Evolutionary conservation across 345 rosid genomes (phyloP).

Genomic region (Ceriops zippeliana): DNA sequence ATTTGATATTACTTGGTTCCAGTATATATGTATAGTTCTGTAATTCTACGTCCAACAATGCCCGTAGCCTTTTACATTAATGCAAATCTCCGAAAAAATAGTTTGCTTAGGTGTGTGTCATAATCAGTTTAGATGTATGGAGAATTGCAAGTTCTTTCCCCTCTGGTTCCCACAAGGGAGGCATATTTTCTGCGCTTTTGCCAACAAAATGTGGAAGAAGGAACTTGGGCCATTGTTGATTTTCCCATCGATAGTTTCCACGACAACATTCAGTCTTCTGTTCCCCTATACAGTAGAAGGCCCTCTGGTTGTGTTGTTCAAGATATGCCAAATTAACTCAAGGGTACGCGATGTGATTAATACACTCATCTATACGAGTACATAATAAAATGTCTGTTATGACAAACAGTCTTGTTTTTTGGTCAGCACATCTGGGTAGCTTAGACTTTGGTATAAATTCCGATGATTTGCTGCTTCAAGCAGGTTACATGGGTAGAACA

Average conservation of each 20-base stretch:
- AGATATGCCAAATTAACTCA: constrained; percentile 96
- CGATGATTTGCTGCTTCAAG: neutral
- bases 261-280: constrained; percentile 39
- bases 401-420: no score
- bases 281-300: constrained; percentile 56
- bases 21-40: no score
- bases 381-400: no score
- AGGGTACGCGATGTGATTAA: constrained; percentile 34
- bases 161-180: constrained; percentile 78
- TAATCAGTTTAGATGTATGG: constrained; percentile 67
- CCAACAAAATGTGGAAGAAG: constrained; percentile 63
- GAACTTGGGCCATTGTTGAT: constrained; percentile 80
- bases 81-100: no score
- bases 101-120: neutral
- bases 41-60: no score
- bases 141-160: constrained; percentile 78
- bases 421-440: no score
- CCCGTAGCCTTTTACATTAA: no score
- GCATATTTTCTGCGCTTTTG: constrained; percentile 77
- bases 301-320: constrained; percentile 89
- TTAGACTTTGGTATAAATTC: no score
- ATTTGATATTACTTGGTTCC: neutral
- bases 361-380: neutral
- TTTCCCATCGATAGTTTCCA: constrained; percentile 69
- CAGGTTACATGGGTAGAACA: constrained; percentile 94